Conservation (phyloP, 306 rosid genomes). For the Cucumis sativus region DNA sequence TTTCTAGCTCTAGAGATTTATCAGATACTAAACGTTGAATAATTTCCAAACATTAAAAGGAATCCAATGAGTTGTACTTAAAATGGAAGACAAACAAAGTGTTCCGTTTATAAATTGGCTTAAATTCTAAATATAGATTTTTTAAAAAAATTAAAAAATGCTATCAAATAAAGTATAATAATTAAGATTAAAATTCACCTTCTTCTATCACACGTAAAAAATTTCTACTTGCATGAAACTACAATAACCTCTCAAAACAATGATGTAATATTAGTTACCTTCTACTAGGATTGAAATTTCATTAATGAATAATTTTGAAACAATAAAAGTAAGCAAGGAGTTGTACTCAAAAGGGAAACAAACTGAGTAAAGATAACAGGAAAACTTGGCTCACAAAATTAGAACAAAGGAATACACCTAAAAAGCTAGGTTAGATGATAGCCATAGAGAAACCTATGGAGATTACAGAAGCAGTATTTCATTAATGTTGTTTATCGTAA, state of each 20-base stretch:
- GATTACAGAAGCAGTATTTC: neutral
- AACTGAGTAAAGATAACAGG: neutral
- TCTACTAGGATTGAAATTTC: neutral
- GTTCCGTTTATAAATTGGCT: neutral
- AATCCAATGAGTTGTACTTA: neutral
- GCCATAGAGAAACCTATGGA: neutral
- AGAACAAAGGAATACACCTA: neutral
- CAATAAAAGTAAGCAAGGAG: neutral
- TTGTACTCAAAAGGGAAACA: neutral
- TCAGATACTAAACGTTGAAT: neutral
- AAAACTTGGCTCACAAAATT: neutral
- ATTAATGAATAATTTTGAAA: neutral
- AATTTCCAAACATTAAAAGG: neutral
- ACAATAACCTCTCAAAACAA: neutral
- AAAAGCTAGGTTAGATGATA: neutral
- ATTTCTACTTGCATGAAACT: neutral
- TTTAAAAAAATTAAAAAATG: neutral
- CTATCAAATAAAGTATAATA: neutral
- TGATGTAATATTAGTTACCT: neutral
- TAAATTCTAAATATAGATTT: neutral
- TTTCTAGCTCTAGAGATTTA: neutral
- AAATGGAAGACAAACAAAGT: neutral
- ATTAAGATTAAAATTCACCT: neutral
- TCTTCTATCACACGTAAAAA: neutral
- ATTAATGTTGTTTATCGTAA: neutral